Evolutionary conservation across 305 asterid genomes (phyloP).

Genomic region (Ajuga reptans): DNA sequence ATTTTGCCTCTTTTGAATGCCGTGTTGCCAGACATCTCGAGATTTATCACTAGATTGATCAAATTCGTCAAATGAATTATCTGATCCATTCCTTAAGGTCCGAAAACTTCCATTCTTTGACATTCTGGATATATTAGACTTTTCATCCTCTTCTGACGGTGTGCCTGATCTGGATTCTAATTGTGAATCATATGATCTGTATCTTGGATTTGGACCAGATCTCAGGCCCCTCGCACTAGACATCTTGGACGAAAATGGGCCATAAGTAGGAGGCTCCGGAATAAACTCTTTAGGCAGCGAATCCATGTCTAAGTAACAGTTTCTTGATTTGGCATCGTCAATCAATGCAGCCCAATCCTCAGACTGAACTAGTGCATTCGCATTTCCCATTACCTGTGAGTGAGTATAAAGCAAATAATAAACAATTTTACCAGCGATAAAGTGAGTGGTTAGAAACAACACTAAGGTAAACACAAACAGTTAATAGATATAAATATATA

Average conservation of each 20-base stretch:
- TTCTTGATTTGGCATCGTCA: constrained; percentile 73
- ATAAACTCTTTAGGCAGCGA: constrained; percentile 82
- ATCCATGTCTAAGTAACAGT: constrained; percentile 85
- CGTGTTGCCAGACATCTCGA: constrained; percentile 69
- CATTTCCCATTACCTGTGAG: constrained; percentile 91
- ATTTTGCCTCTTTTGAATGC: constrained; percentile 59
- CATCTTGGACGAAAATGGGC: constrained; percentile 42
- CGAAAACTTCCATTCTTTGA: constrained; percentile 64
- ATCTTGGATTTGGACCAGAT: constrained; percentile 48
- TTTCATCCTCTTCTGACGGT: constrained; percentile 94
- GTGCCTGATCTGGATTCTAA: constrained; percentile 75
- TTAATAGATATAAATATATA: background rate
- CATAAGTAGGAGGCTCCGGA: constrained; percentile 42
- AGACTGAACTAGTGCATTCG: constrained; percentile 65
- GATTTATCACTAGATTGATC: constrained; percentile 62
- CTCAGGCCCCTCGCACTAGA: constrained; percentile 57
- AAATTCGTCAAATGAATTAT: constrained; percentile 51
- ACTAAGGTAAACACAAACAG: background rate
- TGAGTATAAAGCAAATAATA: constrained; percentile 13
- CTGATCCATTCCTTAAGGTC: constrained; percentile 49
- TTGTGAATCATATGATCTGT: constrained; percentile 62
- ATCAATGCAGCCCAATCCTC: constrained; percentile 95
- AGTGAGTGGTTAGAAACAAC: background rate
- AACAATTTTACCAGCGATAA: background rate
- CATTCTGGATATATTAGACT: constrained; percentile 36